These are phyloP conservation scores for Immersiella caudata DNA, from an alignment of 495 filamentous ascomycete genomes.

Conservation along the genomic window DNA sequence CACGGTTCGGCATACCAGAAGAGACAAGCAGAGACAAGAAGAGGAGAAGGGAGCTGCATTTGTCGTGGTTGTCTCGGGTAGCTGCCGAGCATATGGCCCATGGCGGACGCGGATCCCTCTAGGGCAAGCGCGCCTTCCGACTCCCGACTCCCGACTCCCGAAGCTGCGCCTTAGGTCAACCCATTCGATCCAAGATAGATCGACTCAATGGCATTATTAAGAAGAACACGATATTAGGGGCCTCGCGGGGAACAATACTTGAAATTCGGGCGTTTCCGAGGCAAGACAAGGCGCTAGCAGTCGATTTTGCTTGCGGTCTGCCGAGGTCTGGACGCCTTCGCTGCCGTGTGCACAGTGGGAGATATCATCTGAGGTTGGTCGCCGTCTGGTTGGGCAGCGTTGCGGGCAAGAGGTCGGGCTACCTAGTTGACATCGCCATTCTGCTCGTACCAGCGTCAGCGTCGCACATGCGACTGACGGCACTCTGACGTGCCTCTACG, in stretches of 20 bases:
- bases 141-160: neutral
- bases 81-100: neutral
- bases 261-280: neutral
- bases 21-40: constrained; percentile 2
- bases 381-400: neutral
- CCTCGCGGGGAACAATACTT: neutral
- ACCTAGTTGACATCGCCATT: neutral
- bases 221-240: neutral
- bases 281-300: neutral
- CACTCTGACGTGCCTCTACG: neutral
- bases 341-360: neutral
- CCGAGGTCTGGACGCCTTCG: neutral
- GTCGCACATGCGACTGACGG: neutral
- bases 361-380: neutral
- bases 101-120: neutral
- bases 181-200: neutral
- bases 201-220: neutral
- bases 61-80: constrained; percentile 14
- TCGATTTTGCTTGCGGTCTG: neutral
- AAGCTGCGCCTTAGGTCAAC: neutral
- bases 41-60: constrained; percentile 5
- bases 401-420: neutral
- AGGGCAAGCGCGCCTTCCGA: neutral
- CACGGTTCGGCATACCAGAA: neutral
- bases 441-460: neutral